Evolutionary conservation across 2,329 filamentous ascomycete species (phyloP), one percentile per base, ranked within the genome.

Genomic region (Rutstroemia sp.): DNA sequence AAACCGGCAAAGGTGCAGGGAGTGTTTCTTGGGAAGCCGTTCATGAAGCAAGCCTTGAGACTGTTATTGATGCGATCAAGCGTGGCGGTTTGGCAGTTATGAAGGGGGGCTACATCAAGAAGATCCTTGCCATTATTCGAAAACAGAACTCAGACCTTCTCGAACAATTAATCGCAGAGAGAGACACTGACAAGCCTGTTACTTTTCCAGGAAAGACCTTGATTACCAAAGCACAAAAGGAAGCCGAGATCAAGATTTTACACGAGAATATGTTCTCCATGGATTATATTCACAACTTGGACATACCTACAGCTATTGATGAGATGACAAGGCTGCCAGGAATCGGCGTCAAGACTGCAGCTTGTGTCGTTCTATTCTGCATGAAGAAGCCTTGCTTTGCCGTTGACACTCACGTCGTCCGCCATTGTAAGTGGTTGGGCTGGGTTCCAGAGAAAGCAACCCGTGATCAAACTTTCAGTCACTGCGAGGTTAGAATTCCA

Each of bases 1-100:
- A 82, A 34, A 75, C 79, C 44, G 83, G 86, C 6, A 72, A 86
- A 9, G 86, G 86, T 5, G 83, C 85, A 63, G 86, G 85, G 3
- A 88, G 85, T 54, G 84, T 91, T 7, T 76, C 91, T 67, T 92
- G 87, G 86, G 81, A 89, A 62, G 82, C 81, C 9, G 84, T 92
- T 1, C 80, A 83, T 21, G 69, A 73, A 25, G 81, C 84, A 1
- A 70, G 80, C 1, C 68, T 80, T 4, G 74, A 79, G 41, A 80
- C 86, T 5, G 75, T 94, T n/a, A 81, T 80, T 47, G 73, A 85
- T 51, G 81, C 87, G 0, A 90, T 94, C 65, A 83, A 82, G 62
- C 72, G 73, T 7, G 88, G 88, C 9, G 90, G 90, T 0, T 74
- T 92, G 2, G 86, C 83, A 2, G 78, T 80, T n/a, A 76, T 77